These are phyloP conservation scores for Laguncularia racemosa DNA, from an alignment of 345 rosid species.

Conservation along the genomic window DNA sequence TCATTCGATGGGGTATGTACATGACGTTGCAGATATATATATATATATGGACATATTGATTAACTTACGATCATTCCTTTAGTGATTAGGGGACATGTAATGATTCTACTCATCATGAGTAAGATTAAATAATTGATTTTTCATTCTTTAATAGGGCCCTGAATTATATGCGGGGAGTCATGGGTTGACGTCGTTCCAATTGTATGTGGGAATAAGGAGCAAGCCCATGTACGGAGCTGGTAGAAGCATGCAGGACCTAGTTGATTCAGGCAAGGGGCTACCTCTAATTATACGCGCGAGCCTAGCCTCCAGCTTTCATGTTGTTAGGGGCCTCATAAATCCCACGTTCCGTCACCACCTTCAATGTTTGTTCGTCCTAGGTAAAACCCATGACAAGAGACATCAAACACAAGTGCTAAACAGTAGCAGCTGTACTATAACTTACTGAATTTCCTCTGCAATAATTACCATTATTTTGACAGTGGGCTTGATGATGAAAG, in stretches of 20 bases:
- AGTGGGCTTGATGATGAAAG: too few species aligned
- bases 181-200: slow-evolving; percentile 25
- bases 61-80: too few species aligned
- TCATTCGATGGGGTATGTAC: too few species aligned
- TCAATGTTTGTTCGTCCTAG: slow-evolving; percentile 43
- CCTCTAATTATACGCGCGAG: slow-evolving; percentile 38
- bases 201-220: slow-evolving; percentile 51
- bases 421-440: slow-evolving; percentile 28
- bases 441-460: neutral
- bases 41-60: too few species aligned
- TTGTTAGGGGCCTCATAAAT: slow-evolving; percentile 50
- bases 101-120: neutral
- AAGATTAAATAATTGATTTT: neutral
- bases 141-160: slow-evolving; percentile 22
- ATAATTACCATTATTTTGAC: too few species aligned
- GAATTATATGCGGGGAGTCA: slow-evolving; percentile 43
- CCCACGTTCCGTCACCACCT: slow-evolving; percentile 45
- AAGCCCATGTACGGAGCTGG: slow-evolving; percentile 88
- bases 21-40: too few species aligned
- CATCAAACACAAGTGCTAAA: slow-evolving; percentile 25
- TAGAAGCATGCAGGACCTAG: slow-evolving; percentile 65
- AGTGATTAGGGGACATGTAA: neutral
- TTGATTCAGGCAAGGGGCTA: slow-evolving; percentile 58
- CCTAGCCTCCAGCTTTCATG: slow-evolving; percentile 36
- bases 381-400: slow-evolving; percentile 17